Evolutionary conservation across 2,329 filamentous ascomycete genomes (phyloP).

Genomic region (Stachybotrys chlorohalonatus): DNA sequence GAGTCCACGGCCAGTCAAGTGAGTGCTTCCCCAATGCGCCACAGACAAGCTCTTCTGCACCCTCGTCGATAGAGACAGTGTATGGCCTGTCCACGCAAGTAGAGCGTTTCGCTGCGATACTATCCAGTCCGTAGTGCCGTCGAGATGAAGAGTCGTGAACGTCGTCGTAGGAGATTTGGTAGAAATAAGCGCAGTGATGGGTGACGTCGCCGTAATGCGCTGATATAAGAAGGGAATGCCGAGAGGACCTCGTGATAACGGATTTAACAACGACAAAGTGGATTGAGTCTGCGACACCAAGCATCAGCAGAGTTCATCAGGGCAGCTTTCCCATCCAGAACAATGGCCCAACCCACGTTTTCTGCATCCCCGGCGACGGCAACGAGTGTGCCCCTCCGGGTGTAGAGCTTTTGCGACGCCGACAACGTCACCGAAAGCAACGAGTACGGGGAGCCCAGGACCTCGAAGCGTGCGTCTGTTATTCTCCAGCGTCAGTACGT

Average conservation of each 20-base stretch:
- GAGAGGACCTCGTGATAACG: constrained; percentile 67
- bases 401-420: constrained; percentile 88
- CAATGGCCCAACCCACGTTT: constrained; percentile 50
- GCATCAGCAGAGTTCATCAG: constrained; percentile 3
- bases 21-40: constrained; percentile 85
- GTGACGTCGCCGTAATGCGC: constrained; percentile 75
- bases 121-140: constrained; percentile 95
- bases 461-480: constrained; percentile 87
- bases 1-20: constrained; percentile 79
- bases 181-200: constrained; percentile 79
- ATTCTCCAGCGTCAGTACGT: constrained; percentile 6
- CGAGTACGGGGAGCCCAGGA: constrained; percentile 84
- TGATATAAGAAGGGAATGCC: constrained; percentile 96
- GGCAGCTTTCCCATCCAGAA: background rate
- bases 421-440: constrained; percentile 89
- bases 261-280: constrained; percentile 77
- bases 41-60: constrained; percentile 67
- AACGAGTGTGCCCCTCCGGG: constrained; percentile 81
- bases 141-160: constrained; percentile 78
- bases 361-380: constrained; percentile 84
- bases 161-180: constrained; percentile 81
- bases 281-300: constrained; percentile 60
- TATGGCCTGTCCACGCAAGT: constrained; percentile 94
- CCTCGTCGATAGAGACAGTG: constrained; percentile 64
- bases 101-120: constrained; percentile 78